Evolutionary conservation across 495 filamentous ascomycete species (phyloP), one percentile per base, ranked within the genome.

Genomic region (Astrothelium macrocarpum): DNA sequence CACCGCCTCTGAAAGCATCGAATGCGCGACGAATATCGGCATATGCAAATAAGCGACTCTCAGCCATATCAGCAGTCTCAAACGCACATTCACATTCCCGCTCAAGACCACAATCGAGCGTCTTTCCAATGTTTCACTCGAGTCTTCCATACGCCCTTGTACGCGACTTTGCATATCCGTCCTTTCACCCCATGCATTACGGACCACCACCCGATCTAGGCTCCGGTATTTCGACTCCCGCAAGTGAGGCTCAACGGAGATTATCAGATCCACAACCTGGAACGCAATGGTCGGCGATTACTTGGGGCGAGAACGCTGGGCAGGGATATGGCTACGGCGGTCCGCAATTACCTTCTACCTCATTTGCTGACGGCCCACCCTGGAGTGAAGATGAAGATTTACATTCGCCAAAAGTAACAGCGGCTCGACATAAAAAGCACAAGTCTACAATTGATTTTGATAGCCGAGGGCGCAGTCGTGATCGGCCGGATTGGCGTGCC

Each of bases 381-480:
- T 97, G 90, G 80, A 95, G 89, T 74, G 93, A 97, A 74, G 93
- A 97, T 74, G 92, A 96, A 70, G 93, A 97, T 75, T 76, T 97
- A 56, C 90, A 95, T 70, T 95, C 90, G 70, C 93, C 93, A 7
- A 89, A 96, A 2, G 81, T 88, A 16, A 85, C 83, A 11, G 87
- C 84, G 62, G 84, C 86, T 10, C 81, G 89, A 28, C 90, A 95
- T 73, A 87, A 85, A 71, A 94, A 93, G 74, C 85, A 90, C 74
- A 94, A 95, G 75, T 88, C 88, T 18, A 84, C 85, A 2, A 79
- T 81, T 61, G 76, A 81, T 61, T 70, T 72, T 42, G 73, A 75
- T 60, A 70, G 71, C 39, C 75, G 80, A 64, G 77, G 79, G 20
- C 77, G 81, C 62, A 72, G 73, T 56, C 73, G 59, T 26, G 64